Evolutionary conservation across 371 early-diverging fungal genomes (phyloP).

Genomic region (Chytridiales sp.): DNA sequence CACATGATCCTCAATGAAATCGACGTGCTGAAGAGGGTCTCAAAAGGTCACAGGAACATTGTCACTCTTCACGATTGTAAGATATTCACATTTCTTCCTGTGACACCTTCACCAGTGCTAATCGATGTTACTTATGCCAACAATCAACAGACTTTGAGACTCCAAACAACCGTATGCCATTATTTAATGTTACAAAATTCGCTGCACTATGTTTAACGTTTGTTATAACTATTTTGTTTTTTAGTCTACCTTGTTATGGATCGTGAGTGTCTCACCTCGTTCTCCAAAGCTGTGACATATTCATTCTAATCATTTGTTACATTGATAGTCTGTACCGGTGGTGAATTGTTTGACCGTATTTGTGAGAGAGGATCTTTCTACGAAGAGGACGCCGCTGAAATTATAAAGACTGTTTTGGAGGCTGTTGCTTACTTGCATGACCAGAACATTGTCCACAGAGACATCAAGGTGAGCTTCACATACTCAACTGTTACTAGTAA

Average conservation of each 20-base stretch:
- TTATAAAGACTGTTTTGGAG: slow-evolving; percentile 70
- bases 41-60: slow-evolving; percentile 84
- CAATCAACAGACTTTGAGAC: slow-evolving; percentile 76
- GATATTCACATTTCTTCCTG: background rate
- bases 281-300: background rate
- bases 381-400: slow-evolving; percentile 84
- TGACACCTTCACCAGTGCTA: background rate
- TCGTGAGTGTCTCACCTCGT: slow-evolving; percentile 17
- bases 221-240: slow-evolving; percentile 1
- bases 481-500: too few species aligned
- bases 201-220: background rate
- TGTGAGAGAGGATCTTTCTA: slow-evolving; percentile 74
- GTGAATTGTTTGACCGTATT: slow-evolving; percentile 89
- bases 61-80: slow-evolving; percentile 60
- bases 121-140: background rate
- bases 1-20: slow-evolving; percentile 91
- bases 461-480: slow-evolving; percentile 62
- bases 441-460: slow-evolving; percentile 77
- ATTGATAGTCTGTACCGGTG: slow-evolving; percentile 69
- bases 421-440: slow-evolving; percentile 84
- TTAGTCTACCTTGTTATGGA: slow-evolving; percentile 88
- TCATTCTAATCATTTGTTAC: background rate
- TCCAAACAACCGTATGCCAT: slow-evolving; percentile 69
- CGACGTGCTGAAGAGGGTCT: slow-evolving; percentile 76
- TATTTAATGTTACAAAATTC: background rate